Percentiles rank a stretch among this genome's conserved stretches.
Conservation (phyloP, 2,329 filamentous ascomycete genomes). For the Fusarium avenaceum region DNA sequence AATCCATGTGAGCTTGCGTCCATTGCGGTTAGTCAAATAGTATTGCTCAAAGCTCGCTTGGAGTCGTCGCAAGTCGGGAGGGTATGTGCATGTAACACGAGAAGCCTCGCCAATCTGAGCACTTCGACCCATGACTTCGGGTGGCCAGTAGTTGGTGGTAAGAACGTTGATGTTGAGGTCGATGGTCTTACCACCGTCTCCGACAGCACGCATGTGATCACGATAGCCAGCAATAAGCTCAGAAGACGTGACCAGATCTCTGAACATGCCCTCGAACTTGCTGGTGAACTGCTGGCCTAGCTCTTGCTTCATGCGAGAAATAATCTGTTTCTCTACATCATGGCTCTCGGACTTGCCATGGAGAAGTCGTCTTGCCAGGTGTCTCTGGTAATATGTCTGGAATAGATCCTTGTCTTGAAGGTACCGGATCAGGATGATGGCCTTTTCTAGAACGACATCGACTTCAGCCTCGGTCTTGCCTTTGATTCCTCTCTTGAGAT, state of each 20-base stretch:
- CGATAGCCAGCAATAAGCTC: slow-evolving; percentile 86
- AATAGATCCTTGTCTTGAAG: slow-evolving; percentile 94
- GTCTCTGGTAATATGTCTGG: slow-evolving; percentile 98
- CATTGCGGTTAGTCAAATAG: slow-evolving; percentile 89
- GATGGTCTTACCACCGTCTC: slow-evolving; percentile 66
- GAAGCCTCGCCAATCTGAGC: slow-evolving; percentile 63
- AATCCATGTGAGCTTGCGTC: slow-evolving; percentile 88
- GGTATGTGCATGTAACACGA: slow-evolving; percentile 74
- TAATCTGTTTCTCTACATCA: slow-evolving; percentile 95
- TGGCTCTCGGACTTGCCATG: slow-evolving; percentile 91
- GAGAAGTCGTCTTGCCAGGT: slow-evolving; percentile 87
- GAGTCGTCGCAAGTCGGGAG: slow-evolving; percentile 78
- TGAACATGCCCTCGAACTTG: slow-evolving; percentile 98
- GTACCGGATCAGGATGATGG: slow-evolving; percentile 88
- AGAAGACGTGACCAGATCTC: slow-evolving; percentile 89
- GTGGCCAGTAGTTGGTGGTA: slow-evolving; percentile 95
- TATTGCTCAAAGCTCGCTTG: slow-evolving; percentile 90
- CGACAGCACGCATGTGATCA: slow-evolving; percentile 69
- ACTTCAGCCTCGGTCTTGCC: slow-evolving; percentile 92
- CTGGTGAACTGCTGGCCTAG: slow-evolving; percentile 93
- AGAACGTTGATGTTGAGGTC: slow-evolving; percentile 89
- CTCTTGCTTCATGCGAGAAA: slow-evolving; percentile 96
- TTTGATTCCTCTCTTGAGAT: slow-evolving; percentile 92
- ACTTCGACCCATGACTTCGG: slow-evolving; percentile 82
- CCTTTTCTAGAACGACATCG: slow-evolving; percentile 87